These are phyloP conservation scores for Rhizopus sp. DNA, from an alignment of 371 early-diverging fungal genomes.

Conservation along the genomic window DNA sequence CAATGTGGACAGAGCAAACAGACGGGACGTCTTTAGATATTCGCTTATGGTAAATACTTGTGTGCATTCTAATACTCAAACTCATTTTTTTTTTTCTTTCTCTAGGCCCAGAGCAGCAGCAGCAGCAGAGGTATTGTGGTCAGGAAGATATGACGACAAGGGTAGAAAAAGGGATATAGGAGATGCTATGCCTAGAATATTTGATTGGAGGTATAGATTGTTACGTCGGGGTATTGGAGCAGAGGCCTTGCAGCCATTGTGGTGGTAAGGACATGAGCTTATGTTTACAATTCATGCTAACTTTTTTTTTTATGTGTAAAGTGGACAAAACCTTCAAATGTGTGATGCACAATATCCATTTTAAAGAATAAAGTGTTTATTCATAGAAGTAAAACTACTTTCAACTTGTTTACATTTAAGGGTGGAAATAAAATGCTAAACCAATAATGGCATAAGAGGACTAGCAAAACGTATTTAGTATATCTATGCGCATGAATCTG, in stretches of 20 bases:
- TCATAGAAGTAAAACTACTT: neutral
- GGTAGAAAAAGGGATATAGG: conserved; percentile 58
- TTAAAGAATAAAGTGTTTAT: neutral
- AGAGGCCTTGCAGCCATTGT: conserved; percentile 75
- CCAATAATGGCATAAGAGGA: conserved; percentile 75
- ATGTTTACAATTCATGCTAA: neutral
- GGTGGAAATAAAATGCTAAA: conserved; percentile 72
- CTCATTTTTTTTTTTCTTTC: neutral
- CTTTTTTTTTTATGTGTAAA: conserved; percentile 7
- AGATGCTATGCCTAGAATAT: conserved; percentile 69
- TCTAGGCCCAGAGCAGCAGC: conserved; percentile 46
- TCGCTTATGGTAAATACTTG: conserved; percentile 56
- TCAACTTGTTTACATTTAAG: conserved; percentile 11
- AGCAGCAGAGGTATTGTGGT: conserved; percentile 75
- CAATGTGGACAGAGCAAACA: conserved; percentile 76
- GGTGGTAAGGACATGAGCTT: conserved; percentile 60
- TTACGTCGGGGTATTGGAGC: conserved; percentile 68
- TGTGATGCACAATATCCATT: conserved; percentile 36
- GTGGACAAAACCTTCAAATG: conserved; percentile 44
- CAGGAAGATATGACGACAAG: conserved; percentile 61
- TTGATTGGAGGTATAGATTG: conserved; percentile 75
- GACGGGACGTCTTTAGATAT: conserved; percentile 66
- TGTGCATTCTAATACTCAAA: neutral
- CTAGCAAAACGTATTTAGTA: neutral
- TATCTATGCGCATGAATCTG: too few relatives aligned